Percentiles rank a stretch among this genome's conserved stretches.
These are phyloP conservation scores for Schizosaccharomyces cryophilus DNA, from an alignment of 805 yeast species.

Conservation along the genomic window DNA sequence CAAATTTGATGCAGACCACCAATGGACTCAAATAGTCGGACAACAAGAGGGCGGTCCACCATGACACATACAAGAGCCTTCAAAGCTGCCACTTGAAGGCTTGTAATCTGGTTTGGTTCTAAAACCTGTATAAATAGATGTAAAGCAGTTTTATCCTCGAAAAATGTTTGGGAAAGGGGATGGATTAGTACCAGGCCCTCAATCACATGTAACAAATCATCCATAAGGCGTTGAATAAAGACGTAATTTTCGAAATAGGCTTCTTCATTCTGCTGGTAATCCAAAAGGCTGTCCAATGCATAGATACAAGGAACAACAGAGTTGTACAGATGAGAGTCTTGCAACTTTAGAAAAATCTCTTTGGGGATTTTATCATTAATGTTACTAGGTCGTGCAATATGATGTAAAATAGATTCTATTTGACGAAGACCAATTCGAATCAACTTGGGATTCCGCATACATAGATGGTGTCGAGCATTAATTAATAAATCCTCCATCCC, in stretches of 20 bases:
- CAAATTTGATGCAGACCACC: slow-evolving; percentile 25
- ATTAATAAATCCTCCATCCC: neutral
- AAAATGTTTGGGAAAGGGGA: neutral
- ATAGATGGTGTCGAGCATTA: neutral
- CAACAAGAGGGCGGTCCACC: slow-evolving; percentile 22
- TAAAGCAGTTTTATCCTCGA: neutral
- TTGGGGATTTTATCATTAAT: neutral
- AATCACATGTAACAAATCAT: neutral
- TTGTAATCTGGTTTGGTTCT: neutral
- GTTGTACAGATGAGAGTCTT: neutral
- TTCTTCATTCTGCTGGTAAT: neutral
- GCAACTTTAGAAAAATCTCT: neutral
- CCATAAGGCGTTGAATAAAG: neutral
- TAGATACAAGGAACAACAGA: neutral
- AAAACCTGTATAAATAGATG: neutral
- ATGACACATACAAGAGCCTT: slow-evolving; percentile 26
- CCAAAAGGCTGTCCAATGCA: neutral
- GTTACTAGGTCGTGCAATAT: neutral
- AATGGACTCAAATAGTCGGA: slow-evolving; percentile 24
- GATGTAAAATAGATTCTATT: neutral
- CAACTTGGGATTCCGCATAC: neutral
- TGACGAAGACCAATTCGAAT: neutral
- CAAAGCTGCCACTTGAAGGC: slow-evolving; percentile 12
- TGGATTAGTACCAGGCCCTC: slow-evolving; percentile 1
- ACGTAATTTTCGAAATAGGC: neutral